Conservation (phyloP, 2,329 filamentous ascomycete genomes). For the Cadophora gregata region DNA sequence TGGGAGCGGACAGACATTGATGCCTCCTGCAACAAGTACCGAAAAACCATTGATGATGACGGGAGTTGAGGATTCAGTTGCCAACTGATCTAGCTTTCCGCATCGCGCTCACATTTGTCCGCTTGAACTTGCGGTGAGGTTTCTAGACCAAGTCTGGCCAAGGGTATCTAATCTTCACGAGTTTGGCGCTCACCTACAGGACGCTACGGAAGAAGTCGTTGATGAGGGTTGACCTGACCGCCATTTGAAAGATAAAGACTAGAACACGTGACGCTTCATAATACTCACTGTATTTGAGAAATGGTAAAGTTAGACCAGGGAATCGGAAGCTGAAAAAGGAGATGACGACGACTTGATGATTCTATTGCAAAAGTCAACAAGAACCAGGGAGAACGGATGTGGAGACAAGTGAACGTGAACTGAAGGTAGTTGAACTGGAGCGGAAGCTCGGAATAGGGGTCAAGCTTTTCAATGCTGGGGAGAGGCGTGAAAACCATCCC, state of each 20-base stretch:
- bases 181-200: conserved; percentile 1
- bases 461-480: not conserved
- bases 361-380: not conserved
- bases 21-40: not conserved
- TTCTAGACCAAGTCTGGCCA: conserved; percentile 9
- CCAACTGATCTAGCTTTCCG: not conserved
- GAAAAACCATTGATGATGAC: not conserved
- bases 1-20: not conserved
- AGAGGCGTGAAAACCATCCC: not conserved
- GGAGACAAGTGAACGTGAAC: not conserved
- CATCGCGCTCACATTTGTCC: not conserved
- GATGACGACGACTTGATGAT: not conserved
- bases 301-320: not conserved
- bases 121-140: conserved; percentile 26
- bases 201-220: conserved; percentile 16
- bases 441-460: not conserved
- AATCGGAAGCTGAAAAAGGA: not conserved
- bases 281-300: too few relatives aligned
- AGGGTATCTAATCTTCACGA: not conserved
- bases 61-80: not conserved
- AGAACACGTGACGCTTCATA: not conserved
- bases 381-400: not conserved
- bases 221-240: conserved; percentile 27
- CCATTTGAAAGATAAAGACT: conserved; percentile 22
- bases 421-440: not conserved